These are phyloP conservation scores for Nidularia pulvinata DNA, from an alignment of 768 basidiomycete species.

Conservation along the genomic window DNA sequence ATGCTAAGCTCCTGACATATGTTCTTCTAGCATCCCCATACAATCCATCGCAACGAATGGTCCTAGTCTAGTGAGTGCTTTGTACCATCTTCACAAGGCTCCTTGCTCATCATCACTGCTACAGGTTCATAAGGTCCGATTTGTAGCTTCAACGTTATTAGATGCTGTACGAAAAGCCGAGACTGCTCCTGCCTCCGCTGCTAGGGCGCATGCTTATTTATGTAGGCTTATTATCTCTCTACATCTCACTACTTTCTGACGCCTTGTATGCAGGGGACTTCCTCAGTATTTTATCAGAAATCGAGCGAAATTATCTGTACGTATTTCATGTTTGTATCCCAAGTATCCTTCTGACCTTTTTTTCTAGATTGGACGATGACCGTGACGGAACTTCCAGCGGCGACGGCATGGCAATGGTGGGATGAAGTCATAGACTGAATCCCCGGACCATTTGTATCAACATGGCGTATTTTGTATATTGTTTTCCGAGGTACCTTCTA, in stretches of 20 bases:
- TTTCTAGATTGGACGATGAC: slow-evolving; percentile 64
- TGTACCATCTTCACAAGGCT: background rate
- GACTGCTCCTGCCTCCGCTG: slow-evolving; percentile 77
- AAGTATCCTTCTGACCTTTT: slow-evolving; percentile 7
- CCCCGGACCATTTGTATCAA: background rate
- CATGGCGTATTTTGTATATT: slow-evolving; percentile 1
- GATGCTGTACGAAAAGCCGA: slow-evolving; percentile 84
- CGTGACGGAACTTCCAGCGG: slow-evolving; percentile 61
- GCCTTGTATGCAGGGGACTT: slow-evolving; percentile 72
- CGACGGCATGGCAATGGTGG: slow-evolving; percentile 46
- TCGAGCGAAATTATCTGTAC: slow-evolving; percentile 87
- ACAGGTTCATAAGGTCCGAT: slow-evolving; percentile 90
- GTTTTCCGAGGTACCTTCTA: background rate
- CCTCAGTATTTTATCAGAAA: slow-evolving; percentile 87
- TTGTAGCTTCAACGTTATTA: slow-evolving; percentile 87
- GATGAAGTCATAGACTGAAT: slow-evolving; percentile 8
- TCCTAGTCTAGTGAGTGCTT: slow-evolving; percentile 58
- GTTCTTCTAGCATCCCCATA: slow-evolving; percentile 72
- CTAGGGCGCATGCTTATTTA: slow-evolving; percentile 84
- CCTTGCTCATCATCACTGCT: slow-evolving; percentile 11
- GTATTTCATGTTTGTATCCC: slow-evolving; percentile 1
- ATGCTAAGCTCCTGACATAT: background rate
- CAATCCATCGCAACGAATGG: slow-evolving; percentile 92
- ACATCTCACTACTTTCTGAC: background rate
- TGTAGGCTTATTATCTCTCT: slow-evolving; percentile 45